Evolutionary conservation across 2,329 filamentous ascomycete species (phyloP).

Genomic region (Talaromyces sp.): DNA sequence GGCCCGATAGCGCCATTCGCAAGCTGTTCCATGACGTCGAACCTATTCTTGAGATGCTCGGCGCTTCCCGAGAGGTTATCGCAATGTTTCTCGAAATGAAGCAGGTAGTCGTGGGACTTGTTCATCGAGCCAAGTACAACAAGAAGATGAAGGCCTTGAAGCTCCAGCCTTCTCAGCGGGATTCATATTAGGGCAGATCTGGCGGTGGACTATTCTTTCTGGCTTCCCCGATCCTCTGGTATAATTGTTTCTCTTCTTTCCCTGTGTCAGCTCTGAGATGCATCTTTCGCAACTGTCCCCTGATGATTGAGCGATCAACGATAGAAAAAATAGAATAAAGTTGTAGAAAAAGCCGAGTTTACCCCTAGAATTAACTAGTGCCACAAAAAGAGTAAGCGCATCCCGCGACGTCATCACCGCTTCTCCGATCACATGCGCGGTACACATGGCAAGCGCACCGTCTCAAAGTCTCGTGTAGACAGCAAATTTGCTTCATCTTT

Average conservation of each 20-base stretch:
- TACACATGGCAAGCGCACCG: slow-evolving; percentile 6
- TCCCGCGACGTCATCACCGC: slow-evolving; percentile 12
- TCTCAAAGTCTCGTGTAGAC: neutral
- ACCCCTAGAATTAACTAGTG: neutral
- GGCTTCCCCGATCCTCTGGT: neutral
- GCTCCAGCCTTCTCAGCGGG: neutral
- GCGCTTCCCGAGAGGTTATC: slow-evolving; percentile 38
- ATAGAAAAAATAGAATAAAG: neutral
- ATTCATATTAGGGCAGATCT: slow-evolving; percentile 1
- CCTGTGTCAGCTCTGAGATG: neutral
- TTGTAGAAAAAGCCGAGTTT: neutral
- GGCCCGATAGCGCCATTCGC: slow-evolving; percentile 47
- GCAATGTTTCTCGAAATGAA: slow-evolving; percentile 28
- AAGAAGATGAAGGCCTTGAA: slow-evolving; percentile 12
- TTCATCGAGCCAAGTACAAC: slow-evolving; percentile 11
- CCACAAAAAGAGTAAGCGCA: neutral
- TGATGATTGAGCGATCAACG: neutral
- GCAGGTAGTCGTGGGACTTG: slow-evolving; percentile 8
- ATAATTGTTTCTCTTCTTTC: neutral
- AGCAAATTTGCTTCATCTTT: neutral
- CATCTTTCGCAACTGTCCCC: neutral
- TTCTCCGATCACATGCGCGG: neutral
- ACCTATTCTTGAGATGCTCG: slow-evolving; percentile 49
- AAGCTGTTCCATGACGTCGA: slow-evolving; percentile 50
- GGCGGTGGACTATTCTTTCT: neutral